phyloP scores from a whole-genome alignment of 176 grass and related monocot genomes.

The Bonia amplexicaulis region DNA sequence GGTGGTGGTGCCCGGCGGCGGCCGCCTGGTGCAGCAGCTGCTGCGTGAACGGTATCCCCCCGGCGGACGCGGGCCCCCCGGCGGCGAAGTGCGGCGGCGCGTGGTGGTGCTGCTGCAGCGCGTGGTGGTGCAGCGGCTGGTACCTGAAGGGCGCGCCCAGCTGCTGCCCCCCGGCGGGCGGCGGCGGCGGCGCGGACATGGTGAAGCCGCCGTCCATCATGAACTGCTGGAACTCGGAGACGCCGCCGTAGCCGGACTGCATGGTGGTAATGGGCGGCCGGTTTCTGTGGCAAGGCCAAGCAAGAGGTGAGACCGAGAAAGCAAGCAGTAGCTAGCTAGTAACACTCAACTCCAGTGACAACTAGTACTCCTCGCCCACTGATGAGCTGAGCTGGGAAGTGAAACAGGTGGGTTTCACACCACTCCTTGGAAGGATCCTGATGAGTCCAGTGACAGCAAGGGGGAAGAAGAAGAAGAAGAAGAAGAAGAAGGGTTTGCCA shows the following conservation, averaged over 20 bases:
- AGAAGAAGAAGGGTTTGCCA: too few relatives aligned
- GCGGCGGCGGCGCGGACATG: constrained; percentile 50
- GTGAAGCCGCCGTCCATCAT: constrained; percentile 60
- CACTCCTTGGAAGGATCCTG: too few relatives aligned
- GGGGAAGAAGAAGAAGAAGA: too few relatives aligned
- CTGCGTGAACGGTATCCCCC: constrained; percentile 66
- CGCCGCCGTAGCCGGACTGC: constrained; percentile 82
- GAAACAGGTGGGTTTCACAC: too few relatives aligned
- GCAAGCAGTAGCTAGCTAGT: neutral
- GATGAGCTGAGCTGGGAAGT: neutral
- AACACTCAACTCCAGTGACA: neutral
- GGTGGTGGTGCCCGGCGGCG: constrained; percentile 36
- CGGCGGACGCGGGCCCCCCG: neutral
- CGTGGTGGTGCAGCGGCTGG: constrained; percentile 51
- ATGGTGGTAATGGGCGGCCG: constrained; percentile 9
- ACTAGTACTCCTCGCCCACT: neutral
- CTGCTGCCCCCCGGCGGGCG: constrained; percentile 7
- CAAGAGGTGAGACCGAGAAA: neutral
- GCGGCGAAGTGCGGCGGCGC: constrained; percentile 40
- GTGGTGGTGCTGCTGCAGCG: constrained; percentile 41
- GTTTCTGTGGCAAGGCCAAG: neutral
- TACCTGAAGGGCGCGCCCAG: constrained; percentile 39
- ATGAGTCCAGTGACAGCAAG: too few relatives aligned
- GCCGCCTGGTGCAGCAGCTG: constrained; percentile 66
- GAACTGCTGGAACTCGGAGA: constrained; percentile 84